A percentile compares a stretch with the other conserved stretches of the same genome.
Evolutionary conservation across 2,329 filamentous ascomycete species (phyloP).

Genomic region (Ampelomyces quisqualis): DNA sequence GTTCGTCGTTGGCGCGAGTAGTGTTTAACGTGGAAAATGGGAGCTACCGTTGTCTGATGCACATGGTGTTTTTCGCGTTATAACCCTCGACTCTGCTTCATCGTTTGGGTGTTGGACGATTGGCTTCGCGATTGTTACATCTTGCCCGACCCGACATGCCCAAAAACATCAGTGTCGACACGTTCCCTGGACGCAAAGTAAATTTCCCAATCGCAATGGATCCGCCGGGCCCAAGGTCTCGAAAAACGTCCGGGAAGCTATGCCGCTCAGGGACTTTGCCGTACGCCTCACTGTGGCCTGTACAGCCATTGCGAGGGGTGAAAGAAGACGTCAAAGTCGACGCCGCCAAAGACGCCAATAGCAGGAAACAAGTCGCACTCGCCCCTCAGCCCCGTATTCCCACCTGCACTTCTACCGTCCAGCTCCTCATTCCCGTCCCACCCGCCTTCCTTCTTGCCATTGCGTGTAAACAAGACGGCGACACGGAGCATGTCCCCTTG

Average conservation of each 20-base stretch:
- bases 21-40: too few relatives aligned
- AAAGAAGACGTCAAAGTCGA: slow-evolving; percentile 68
- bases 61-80: slow-evolving; percentile 53
- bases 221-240: too few relatives aligned
- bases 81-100: slow-evolving; percentile 44
- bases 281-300: slow-evolving; percentile 27
- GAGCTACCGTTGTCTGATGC: too few relatives aligned
- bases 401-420: slow-evolving; percentile 63
- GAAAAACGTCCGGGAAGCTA: too few relatives aligned
- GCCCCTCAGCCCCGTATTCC: slow-evolving; percentile 67
- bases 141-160: slow-evolving; percentile 43
- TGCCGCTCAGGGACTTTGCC: too few relatives aligned
- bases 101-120: slow-evolving; percentile 43
- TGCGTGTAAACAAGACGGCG: slow-evolving; percentile 69
- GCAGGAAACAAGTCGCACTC: slow-evolving; percentile 69
- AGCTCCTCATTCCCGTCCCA: slow-evolving; percentile 78
- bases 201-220: too few relatives aligned
- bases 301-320: slow-evolving; percentile 61
- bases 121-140: slow-evolving; percentile 48
- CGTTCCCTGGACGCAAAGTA: too few relatives aligned
- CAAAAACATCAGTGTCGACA: too few relatives aligned
- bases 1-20: too few relatives aligned
- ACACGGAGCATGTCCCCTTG: slow-evolving; percentile 47
- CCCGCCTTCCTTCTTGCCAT: slow-evolving; percentile 59
- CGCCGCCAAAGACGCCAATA: slow-evolving; percentile 69